Percentiles rank a stretch among this genome's conserved stretches.
Evolutionary conservation across 768 basidiomycete species (phyloP).

Genomic region (Hericium coralloides): DNA sequence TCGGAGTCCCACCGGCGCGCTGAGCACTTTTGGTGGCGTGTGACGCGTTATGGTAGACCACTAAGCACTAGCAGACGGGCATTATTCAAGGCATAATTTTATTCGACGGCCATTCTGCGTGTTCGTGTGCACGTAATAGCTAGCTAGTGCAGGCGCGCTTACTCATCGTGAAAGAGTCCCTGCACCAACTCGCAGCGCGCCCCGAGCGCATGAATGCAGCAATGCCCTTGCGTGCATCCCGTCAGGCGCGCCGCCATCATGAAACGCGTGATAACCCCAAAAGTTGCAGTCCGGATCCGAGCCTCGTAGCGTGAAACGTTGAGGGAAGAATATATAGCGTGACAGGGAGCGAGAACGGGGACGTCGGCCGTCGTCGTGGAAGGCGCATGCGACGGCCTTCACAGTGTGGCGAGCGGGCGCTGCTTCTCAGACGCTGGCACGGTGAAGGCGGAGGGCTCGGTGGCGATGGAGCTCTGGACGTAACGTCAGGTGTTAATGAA

Average conservation of each 20-base stretch:
- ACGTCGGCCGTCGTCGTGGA: background rate
- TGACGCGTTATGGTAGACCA: no score
- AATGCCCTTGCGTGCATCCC: background rate
- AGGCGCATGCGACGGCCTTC: background rate
- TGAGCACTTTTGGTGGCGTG: no score
- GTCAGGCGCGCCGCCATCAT: background rate
- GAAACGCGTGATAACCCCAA: background rate
- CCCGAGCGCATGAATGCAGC: background rate
- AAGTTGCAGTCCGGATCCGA: background rate
- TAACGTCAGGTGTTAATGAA: background rate
- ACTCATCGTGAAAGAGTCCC: no score
- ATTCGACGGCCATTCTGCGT: no score
- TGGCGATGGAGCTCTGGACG: background rate
- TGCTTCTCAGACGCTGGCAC: background rate
- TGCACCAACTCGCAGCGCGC: no score
- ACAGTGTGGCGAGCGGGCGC: background rate
- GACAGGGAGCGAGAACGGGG: background rate
- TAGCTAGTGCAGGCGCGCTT: no score
- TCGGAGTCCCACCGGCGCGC: no score
- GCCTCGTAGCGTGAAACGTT: background rate
- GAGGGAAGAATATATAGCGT: background rate
- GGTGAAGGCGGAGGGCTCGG: background rate
- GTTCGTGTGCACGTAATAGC: no score
- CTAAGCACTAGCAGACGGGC: no score
- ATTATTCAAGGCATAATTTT: no score